These are phyloP conservation scores for Remersonia thermophila DNA, from an alignment of 2,329 filamentous ascomycete species.

Conservation along the genomic window DNA sequence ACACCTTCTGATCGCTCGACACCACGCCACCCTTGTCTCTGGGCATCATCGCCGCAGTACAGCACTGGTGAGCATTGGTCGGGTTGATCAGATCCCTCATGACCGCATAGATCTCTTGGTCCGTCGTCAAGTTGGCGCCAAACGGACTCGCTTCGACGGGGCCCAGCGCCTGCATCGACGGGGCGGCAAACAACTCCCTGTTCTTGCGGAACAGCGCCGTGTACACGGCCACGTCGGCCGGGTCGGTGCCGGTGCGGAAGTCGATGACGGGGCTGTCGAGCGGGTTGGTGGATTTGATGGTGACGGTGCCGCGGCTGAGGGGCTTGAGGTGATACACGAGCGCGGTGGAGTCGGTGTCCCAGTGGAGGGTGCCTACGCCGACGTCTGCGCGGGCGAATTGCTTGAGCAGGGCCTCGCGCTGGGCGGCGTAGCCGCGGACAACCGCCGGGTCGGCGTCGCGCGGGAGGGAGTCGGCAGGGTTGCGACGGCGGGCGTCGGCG, in stretches of 20 bases:
- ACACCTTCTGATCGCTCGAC: constrained; percentile 11
- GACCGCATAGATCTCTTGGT: constrained; percentile 18
- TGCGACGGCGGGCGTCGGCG: constrained; percentile 18
- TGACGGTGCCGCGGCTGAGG: constrained; percentile 27
- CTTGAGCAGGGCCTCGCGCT: constrained; percentile 22
- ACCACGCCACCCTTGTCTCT: constrained; percentile 10
- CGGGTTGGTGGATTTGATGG: constrained; percentile 25
- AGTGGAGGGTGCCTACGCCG: constrained; percentile 21
- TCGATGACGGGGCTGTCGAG: constrained; percentile 25
- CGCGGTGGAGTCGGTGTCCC: constrained; percentile 18
- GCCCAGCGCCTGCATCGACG: constrained; percentile 20
- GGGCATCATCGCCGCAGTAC: constrained; percentile 16
- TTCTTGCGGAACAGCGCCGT: constrained; percentile 24
- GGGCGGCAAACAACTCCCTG: constrained; percentile 21
- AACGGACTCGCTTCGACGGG: constrained; percentile 21
- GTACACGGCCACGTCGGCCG: constrained; percentile 25
- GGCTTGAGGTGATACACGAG: constrained; percentile 26
- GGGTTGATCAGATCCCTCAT: constrained; percentile 15
- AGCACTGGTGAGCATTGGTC: constrained; percentile 20
- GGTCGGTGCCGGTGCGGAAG: constrained; percentile 26
- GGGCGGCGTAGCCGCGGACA: constrained; percentile 24
- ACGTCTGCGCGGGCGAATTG: constrained; percentile 19
- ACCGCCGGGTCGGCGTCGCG: constrained; percentile 22
- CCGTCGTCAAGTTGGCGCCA: constrained; percentile 15
- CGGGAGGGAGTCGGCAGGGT: constrained; percentile 23